phyloP scores from a whole-genome alignment of 2,329 filamentous ascomycete genomes.

The Zasmidium angulare region DNA sequence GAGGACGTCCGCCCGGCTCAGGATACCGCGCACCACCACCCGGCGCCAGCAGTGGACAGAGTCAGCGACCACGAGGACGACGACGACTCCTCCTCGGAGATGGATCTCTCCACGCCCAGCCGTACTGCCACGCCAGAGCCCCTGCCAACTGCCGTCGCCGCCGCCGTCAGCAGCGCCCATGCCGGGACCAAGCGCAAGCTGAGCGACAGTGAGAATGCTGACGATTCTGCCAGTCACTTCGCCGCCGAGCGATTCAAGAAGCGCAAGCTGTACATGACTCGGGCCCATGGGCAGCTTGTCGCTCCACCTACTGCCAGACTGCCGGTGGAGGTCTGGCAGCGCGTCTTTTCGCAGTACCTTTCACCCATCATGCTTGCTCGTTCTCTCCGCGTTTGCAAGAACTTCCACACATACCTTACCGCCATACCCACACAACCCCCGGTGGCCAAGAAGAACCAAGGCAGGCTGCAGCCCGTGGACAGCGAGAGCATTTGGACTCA shows the following conservation, averaged over 20 bases:
- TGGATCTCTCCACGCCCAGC: constrained; percentile 31
- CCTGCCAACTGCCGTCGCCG: constrained; percentile 2
- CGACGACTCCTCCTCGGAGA: constrained; percentile 27
- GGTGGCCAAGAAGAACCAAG: constrained; percentile 15
- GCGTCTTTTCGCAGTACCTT: constrained; percentile 31
- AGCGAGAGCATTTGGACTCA: constrained; percentile 70
- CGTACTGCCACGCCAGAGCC: constrained; percentile 21
- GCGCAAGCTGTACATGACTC: constrained; percentile 16
- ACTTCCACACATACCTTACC: constrained; percentile 32
- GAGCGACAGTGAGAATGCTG: constrained; percentile 17
- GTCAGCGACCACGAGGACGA: constrained; percentile 10
- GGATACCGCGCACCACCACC: neutral
- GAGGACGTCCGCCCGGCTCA: neutral
- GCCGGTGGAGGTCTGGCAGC: constrained; percentile 32
- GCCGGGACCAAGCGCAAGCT: constrained; percentile 33
- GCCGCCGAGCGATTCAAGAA: constrained; percentile 23
- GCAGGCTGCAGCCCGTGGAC: constrained; percentile 39
- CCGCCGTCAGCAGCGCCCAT: constrained; percentile 11
- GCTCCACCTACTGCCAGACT: constrained; percentile 14
- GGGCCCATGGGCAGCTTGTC: neutral
- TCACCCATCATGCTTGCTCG: constrained; percentile 34
- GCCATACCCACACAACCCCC: constrained; percentile 10
- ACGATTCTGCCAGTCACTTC: constrained; percentile 7
- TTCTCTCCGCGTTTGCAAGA: constrained; percentile 33
- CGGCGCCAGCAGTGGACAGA: neutral